Conservation (phyloP, 2,329 filamentous ascomycete genomes). For the Colletotrichum sp. region DNA sequence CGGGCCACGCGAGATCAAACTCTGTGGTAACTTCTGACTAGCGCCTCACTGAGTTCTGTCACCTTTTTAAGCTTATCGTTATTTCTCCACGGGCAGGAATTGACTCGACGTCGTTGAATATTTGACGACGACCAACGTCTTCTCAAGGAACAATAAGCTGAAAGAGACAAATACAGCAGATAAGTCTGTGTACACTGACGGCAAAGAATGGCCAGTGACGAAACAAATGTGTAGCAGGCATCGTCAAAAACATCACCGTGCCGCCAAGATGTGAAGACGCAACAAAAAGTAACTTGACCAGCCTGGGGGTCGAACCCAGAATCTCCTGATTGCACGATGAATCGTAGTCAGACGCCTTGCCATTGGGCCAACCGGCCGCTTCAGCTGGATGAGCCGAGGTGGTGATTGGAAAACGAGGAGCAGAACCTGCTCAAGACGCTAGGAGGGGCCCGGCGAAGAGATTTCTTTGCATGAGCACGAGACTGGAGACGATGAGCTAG, state of each 20-base stretch:
- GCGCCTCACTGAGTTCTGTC: constrained; percentile 13
- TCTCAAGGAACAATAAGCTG: too few species aligned
- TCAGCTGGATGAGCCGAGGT: neutral
- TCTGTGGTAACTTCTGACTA: neutral
- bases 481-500: neutral
- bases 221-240: neutral
- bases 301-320: constrained; percentile 23
- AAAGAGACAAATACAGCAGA: neutral
- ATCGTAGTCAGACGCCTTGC: constrained; percentile 49
- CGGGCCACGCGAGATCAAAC: neutral
- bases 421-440: neutral
- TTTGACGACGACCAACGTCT: neutral
- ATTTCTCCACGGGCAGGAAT: neutral
- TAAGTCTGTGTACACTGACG: neutral
- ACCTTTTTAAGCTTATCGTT: constrained; percentile 9
- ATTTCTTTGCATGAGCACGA: neutral
- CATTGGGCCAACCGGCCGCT: constrained; percentile 37
- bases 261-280: neutral
- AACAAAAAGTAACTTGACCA: constrained; percentile 2
- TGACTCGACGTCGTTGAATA: neutral
- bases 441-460: neutral
- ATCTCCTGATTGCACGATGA: constrained; percentile 11
- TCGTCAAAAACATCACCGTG: neutral
- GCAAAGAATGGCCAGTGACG: neutral
- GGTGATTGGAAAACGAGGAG: accelerated